Conservation (phyloP, 371 early-diverging fungal species). For the Encephalitozoon intestinalis region DNA sequence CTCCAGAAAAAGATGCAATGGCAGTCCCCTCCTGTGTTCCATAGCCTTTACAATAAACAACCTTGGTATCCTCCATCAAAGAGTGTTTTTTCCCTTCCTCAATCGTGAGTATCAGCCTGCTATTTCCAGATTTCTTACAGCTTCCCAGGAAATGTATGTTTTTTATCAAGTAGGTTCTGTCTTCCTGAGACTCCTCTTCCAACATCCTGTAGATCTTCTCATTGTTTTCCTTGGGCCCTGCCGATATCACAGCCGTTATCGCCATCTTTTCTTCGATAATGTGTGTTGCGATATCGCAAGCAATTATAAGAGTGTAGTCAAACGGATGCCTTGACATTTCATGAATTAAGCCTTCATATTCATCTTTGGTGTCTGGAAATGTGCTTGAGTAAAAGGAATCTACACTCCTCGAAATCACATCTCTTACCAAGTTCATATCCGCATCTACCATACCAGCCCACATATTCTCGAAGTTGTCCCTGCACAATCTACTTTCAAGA, state of each 20-base stretch:
- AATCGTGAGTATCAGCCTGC: conserved; percentile 28
- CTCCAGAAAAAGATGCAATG: not conserved
- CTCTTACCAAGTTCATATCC: not conserved
- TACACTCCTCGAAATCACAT: not conserved
- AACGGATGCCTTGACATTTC: conserved; percentile 14
- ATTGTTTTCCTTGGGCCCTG: conserved; percentile 30
- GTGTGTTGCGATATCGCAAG: not conserved
- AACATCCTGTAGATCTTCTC: conserved; percentile 9
- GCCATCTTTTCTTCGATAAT: conserved; percentile 5
- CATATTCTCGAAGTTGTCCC: not conserved
- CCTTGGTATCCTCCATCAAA: conserved; percentile 11
- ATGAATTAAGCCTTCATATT: not conserved
- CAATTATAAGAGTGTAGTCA: conserved; percentile 25
- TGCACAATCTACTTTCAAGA: not conserved
- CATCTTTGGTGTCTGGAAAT: not conserved
- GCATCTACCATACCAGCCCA: not conserved
- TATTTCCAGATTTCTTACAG: conserved; percentile 2
- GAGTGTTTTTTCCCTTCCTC: conserved; percentile 9
- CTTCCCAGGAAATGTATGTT: conserved; percentile 21
- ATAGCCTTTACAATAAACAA: conserved; percentile 3
- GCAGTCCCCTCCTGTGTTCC: not conserved
- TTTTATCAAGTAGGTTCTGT: conserved; percentile 16
- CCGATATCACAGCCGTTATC: conserved; percentile 19
- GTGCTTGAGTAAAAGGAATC: not conserved
- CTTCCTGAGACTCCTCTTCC: not conserved